Base-by-base conservation (phyloP, 2,329 filamentous ascomycete species). In the Aurifilum marmelostoma region DNA sequence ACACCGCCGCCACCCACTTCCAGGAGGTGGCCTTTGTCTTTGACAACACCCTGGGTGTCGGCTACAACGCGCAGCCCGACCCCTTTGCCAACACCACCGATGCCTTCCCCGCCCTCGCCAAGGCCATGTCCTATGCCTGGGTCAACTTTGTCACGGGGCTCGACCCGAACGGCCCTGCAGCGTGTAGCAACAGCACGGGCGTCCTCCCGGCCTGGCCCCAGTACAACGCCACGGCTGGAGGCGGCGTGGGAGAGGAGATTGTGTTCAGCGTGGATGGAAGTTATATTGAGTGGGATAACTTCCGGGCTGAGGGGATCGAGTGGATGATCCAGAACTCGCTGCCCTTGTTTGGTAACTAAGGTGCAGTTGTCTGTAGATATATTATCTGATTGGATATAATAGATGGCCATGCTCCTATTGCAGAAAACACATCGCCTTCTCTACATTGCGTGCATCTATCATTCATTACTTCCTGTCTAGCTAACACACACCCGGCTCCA, bases 11-110 rank as follows among this genome's bases (percentile, higher is more conserved):
- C 16, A 66, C 62, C 12, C 82, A 83, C 72, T 83, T 82, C 74
- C 76, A 83, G 67, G 85, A 87, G 74, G 83, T 87, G 0, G 79
- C 81, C 0, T 87, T 86, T 70, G 85, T 88, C 8, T 85, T 88
- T 64, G 75, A 85, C 71, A 88, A 89, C 71, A 75, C 81, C 8
- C 71, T 79, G 5, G 86, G 85, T 1, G 69, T 77, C 2, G 85
- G 85, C 1, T 86, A 84, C 68, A 74, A 78, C 65, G 75, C 76
- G 78, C 77, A 80, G 67, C 56, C 67, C 27, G 79, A 78, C 67
- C 82, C 82, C 0, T 81, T 84, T 54, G 78, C 72, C 34, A 77
- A 77, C 63, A 78, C 80, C 73, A 80, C 83, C 0, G 74, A 80
- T 64, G 80, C 79, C 1, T 84, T 80, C 69, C 69, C 77, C 14